Conservation (phyloP, 352 stramenopile species). For the Globisporangium polare region DNA sequence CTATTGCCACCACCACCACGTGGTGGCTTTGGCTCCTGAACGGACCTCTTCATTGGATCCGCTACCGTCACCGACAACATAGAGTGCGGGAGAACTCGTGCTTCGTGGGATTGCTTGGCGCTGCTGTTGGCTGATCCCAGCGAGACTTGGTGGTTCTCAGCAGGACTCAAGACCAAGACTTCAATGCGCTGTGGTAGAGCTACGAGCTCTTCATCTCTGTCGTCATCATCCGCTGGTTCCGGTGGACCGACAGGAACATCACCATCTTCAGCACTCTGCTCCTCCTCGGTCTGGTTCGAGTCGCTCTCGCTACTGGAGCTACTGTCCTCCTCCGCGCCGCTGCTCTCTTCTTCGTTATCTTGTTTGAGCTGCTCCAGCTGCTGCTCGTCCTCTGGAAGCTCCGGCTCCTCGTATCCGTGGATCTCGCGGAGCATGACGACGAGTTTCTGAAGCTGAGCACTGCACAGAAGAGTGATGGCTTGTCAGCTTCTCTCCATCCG, state of each 20-base stretch:
- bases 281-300: slow-evolving; percentile 58
- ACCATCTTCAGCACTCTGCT: slow-evolving; percentile 7
- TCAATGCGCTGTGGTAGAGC: neutral
- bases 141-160: neutral
- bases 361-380: slow-evolving; percentile 20
- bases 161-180: neutral
- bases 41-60: slow-evolving; percentile 26
- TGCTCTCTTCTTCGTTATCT: slow-evolving; percentile 15
- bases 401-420: slow-evolving; percentile 22
- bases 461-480: slow-evolving; percentile 14
- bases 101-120: neutral
- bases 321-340: slow-evolving; percentile 20
- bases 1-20: slow-evolving; percentile 18
- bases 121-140: neutral
- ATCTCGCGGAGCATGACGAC: slow-evolving; percentile 30
- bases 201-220: neutral
- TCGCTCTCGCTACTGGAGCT: slow-evolving; percentile 9
- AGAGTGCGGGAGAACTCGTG: neutral
- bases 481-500: neutral
- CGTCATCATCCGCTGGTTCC: neutral
- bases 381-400: slow-evolving; percentile 27
- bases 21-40: slow-evolving; percentile 46
- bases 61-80: slow-evolving; percentile 25
- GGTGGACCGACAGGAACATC: slow-evolving; percentile 2
- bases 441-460: slow-evolving; percentile 36